These are phyloP conservation scores for Solanum infundibuliforme DNA, from an alignment of 257 asterid genomes.

Conservation along the genomic window DNA sequence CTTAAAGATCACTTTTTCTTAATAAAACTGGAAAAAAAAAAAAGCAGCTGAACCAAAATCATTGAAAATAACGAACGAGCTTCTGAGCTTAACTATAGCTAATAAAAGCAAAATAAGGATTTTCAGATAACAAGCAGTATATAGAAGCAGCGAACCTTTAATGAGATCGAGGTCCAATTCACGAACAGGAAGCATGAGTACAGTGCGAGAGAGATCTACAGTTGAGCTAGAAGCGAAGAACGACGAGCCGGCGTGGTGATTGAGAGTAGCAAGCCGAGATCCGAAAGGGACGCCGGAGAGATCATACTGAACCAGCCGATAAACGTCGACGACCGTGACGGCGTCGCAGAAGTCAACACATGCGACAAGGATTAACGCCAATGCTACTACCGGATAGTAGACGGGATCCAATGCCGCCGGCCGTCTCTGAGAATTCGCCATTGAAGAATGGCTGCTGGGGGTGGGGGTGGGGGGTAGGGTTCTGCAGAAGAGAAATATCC, in stretches of 20 bases:
- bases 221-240: conserved; percentile 28
- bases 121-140: not conserved
- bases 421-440: conserved; percentile 15
- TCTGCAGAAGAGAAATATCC: not conserved
- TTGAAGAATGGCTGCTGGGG: not conserved
- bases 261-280: conserved; percentile 80
- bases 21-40: not conserved
- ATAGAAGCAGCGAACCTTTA: conserved; percentile 23
- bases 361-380: conserved; percentile 43
- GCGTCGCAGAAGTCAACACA: conserved; percentile 85
- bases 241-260: conserved; percentile 91
- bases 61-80: not conserved
- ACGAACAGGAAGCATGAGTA: conserved; percentile 80
- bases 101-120: too few species aligned
- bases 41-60: not conserved
- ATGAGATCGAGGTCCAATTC: conserved; percentile 78
- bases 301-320: conserved; percentile 94
- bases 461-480: not conserved
- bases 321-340: conserved; percentile 74
- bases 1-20: not conserved
- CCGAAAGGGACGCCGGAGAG: conserved; percentile 82
- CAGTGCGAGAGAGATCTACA: conserved; percentile 82
- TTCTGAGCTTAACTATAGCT: not conserved
- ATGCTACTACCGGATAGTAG: conserved; percentile 31
- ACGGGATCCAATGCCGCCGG: conserved; percentile 32